Evolutionary conservation across 2,329 filamentous ascomycete genomes (phyloP), one percentile per base, ranked within the genome.

Genomic region (Calonectria montana): DNA sequence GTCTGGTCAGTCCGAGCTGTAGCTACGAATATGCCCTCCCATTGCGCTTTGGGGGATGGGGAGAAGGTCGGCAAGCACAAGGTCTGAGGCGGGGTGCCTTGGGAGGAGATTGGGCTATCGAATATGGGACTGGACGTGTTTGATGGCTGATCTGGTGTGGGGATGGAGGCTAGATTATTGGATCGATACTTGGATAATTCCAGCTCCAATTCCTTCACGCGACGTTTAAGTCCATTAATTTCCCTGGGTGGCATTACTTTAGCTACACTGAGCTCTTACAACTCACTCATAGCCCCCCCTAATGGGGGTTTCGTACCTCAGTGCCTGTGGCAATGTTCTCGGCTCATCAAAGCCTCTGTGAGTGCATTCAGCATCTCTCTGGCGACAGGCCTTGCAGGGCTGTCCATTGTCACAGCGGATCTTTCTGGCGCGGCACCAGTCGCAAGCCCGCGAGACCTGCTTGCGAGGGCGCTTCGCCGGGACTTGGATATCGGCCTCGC

Each of bases 341-440:
- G 67, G 79, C 74, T 81, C 79, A n/a, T 78, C 79, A 2, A 79
- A 77, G 8, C 79, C 80, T 4, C 76, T 74, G 50, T 78, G 75
- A 9, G 78, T 83, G 64, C 84, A 86, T 31, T 77, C 73, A 8
- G 76, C 73, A 3, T 80, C 80, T 50, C 81, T 78, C 21, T 68
- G 75, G 48, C 74, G 76, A 69, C 84, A 86, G 61, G 84, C 83
- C 31, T 72, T 72, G 71, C 84, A 86, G 10, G 84, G 84, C 69
- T 78, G 73, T 12, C 75, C 77, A 59, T 79, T 81, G 74, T 86
- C 83, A 68, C 84, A 86, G 65, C 82, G 82, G 67, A 84, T 82
- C 4, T 83, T 80, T 59, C 84, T 77, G 13, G 80, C 74, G 2
- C 84, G 83, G 68, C 84, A 85, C 76, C 81, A 81, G 57, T 82